A percentile compares a stretch with the other conserved stretches of the same genome.
Conservation (phyloP, 768 basidiomycete species). For the Lactifluus volemus region DNA sequence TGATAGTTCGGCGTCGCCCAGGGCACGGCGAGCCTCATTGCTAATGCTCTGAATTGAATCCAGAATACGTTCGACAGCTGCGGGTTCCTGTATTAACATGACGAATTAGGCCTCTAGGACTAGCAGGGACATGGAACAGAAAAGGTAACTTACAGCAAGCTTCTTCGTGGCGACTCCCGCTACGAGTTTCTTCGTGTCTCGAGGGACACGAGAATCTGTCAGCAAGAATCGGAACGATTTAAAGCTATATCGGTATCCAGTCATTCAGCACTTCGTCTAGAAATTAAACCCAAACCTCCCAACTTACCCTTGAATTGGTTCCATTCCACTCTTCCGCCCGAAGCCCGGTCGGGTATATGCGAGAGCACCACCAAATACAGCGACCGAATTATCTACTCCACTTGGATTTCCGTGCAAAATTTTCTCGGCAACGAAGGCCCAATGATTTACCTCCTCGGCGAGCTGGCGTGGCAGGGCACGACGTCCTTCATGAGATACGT, state of each 20-base stretch:
- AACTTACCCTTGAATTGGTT: slow-evolving; percentile 69
- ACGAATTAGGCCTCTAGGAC: background rate
- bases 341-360: slow-evolving; percentile 80
- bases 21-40: slow-evolving; percentile 65
- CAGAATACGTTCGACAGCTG: slow-evolving; percentile 67
- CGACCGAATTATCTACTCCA: slow-evolving; percentile 94
- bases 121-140: background rate
- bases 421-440: slow-evolving; percentile 94
- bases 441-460: slow-evolving; percentile 80
- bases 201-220: slow-evolving; percentile 86
- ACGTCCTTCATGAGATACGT: slow-evolving; percentile 56
- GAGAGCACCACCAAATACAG: slow-evolving; percentile 87
- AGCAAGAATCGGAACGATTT: slow-evolving; percentile 84
- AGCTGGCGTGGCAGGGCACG: slow-evolving; percentile 51
- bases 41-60: slow-evolving; percentile 77
- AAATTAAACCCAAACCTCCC: background rate
- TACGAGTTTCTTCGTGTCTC: slow-evolving; percentile 92
- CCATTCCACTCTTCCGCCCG: slow-evolving; percentile 72
- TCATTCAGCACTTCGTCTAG: background rate
- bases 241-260: slow-evolving; percentile 47
- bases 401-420: slow-evolving; percentile 96
- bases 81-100: slow-evolving; percentile 57
- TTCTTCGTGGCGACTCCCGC: slow-evolving; percentile 78
- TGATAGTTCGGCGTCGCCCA: slow-evolving; percentile 66
- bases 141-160: slow-evolving; percentile 36